These are phyloP conservation scores for Tolypocladium pustulatum DNA, from an alignment of 2,329 filamentous ascomycete genomes.

Conservation along the genomic window DNA sequence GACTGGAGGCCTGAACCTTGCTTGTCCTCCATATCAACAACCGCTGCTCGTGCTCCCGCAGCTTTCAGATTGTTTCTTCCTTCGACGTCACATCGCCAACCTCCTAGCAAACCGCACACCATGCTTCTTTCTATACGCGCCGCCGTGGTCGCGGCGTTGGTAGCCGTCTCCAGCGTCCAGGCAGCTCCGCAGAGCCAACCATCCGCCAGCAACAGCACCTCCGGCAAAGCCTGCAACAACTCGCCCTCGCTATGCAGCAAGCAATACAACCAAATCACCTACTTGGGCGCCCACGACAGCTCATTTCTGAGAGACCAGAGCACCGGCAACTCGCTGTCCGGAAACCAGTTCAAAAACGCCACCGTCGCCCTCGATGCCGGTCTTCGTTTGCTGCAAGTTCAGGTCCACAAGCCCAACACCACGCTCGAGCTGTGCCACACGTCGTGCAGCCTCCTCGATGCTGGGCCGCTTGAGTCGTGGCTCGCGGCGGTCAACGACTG, in stretches of 20 bases:
- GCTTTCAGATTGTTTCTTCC: not conserved
- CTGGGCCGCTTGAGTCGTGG: slow-evolving; percentile 55
- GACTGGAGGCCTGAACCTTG: not conserved
- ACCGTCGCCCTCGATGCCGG: slow-evolving; percentile 61
- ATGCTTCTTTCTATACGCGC: slow-evolving; percentile 14
- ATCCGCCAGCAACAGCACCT: not conserved
- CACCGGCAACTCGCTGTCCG: slow-evolving; percentile 51
- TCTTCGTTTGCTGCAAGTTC: slow-evolving; percentile 59
- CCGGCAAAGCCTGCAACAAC: slow-evolving; percentile 60
- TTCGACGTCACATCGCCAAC: not conserved
- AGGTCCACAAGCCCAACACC: slow-evolving; percentile 54
- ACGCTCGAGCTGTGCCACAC: slow-evolving; percentile 62
- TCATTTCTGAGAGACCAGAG: slow-evolving; percentile 57
- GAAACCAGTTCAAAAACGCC: slow-evolving; percentile 66
- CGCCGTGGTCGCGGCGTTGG: slow-evolving; percentile 9
- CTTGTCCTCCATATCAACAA: no score
- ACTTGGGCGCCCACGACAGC: slow-evolving; percentile 68
- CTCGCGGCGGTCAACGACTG: slow-evolving; percentile 53
- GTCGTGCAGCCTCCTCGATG: slow-evolving; percentile 56
- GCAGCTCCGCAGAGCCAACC: slow-evolving; percentile 13
- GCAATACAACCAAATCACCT: slow-evolving; percentile 64
- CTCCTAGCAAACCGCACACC: not conserved
- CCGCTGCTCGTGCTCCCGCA: no score
- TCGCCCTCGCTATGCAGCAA: slow-evolving; percentile 62
- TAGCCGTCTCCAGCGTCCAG: slow-evolving; percentile 10